Percentiles rank a stretch among this genome's conserved stretches.
phyloP scores from a whole-genome alignment of 495 filamentous ascomycete genomes.

The Emericellopsis terricola region DNA sequence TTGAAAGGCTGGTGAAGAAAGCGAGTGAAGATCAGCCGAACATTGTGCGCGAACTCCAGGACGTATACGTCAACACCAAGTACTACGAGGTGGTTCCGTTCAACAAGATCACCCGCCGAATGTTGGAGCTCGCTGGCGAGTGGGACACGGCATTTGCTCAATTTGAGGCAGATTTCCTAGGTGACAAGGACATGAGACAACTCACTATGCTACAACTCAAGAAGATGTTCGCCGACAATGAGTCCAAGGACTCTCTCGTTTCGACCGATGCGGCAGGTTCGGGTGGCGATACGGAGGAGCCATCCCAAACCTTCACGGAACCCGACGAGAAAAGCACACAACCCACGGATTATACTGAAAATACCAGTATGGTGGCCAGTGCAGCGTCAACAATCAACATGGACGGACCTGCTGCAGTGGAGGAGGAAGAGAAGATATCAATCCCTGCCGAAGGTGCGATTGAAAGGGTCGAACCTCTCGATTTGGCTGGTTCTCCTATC shows the following conservation, averaged over 20 bases:
- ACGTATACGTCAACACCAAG: conserved; percentile 77
- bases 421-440: conserved; percentile 7
- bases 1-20: conserved; percentile 54
- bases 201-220: conserved; percentile 82
- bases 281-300: conserved; percentile 8
- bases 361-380: conserved; percentile 7
- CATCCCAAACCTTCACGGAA: conserved; percentile 11
- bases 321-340: conserved; percentile 21
- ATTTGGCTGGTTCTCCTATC: conserved; percentile 43
- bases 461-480: conserved; percentile 48
- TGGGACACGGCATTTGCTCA: conserved; percentile 84
- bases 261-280: conserved; percentile 40
- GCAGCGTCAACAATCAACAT: not conserved
- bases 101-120: conserved; percentile 68
- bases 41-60: conserved; percentile 60
- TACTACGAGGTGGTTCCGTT: conserved; percentile 94
- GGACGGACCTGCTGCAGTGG: conserved; percentile 10
- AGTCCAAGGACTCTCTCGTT: conserved; percentile 48
- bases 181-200: conserved; percentile 90
- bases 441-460: conserved; percentile 9
- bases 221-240: conserved; percentile 87
- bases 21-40: conserved; percentile 63
- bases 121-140: conserved; percentile 81
- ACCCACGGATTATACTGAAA: conserved; percentile 9
- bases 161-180: conserved; percentile 89